A percentile compares a stretch with the other conserved stretches of the same genome.
These are phyloP conservation scores for Grosmannia serpens DNA, from an alignment of 2,329 filamentous ascomycete species.

Conservation along the genomic window DNA sequence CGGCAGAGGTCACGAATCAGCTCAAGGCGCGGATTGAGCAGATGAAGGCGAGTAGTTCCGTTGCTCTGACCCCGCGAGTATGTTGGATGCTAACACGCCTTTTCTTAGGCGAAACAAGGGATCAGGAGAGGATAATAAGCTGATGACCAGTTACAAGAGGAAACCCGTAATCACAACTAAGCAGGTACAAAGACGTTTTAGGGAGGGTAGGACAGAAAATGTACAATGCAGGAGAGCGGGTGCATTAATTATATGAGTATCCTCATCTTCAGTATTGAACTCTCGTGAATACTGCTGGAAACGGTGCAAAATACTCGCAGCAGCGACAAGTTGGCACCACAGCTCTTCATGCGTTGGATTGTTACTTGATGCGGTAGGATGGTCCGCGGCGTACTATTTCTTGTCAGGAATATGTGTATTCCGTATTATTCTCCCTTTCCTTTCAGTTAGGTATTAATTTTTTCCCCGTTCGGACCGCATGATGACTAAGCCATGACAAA, in stretches of 20 bases:
- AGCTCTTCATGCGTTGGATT: no score
- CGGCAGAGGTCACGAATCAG: constrained; percentile 94
- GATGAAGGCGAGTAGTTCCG: constrained; percentile 61
- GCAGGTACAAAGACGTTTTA: no score
- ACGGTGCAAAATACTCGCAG: no score
- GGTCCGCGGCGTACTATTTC: no score
- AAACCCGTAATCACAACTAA: not conserved
- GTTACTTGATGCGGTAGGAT: no score
- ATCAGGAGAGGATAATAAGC: constrained; percentile 7
- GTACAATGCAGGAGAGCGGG: not conserved
- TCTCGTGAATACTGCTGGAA: not conserved
- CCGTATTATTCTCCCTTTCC: no score
- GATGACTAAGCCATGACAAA: not conserved
- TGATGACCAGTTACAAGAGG: not conserved
- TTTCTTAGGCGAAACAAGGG: constrained; percentile 12
- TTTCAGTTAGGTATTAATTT: no score
- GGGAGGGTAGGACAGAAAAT: not conserved
- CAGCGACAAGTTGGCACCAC: no score
- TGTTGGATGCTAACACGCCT: not conserved
- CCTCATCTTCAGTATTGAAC: not conserved
- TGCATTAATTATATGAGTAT: not conserved
- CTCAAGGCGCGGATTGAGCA: constrained; percentile 95
- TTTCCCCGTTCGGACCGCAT: no score
- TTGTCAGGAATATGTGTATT: no score
- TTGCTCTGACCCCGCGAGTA: not conserved